Evolutionary conservation across 73 alveolate species (phyloP), one percentile per base, ranked within the genome.

Genomic region (Paraurostyla sp.): DNA sequence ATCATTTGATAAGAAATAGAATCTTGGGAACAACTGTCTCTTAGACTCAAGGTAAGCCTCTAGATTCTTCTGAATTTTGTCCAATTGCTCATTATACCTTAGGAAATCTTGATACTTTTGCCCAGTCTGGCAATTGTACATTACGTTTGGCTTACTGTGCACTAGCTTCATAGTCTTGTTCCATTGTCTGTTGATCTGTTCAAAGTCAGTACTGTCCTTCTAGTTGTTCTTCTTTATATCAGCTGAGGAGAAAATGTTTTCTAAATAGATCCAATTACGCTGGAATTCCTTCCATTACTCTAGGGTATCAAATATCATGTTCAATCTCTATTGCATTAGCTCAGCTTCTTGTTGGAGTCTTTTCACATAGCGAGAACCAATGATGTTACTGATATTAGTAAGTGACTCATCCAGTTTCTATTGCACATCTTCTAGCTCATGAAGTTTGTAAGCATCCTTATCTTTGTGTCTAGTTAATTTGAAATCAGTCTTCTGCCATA

Each of bases 251-350:
- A 96, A 95, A 71, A 97, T 96, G 85, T 83, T 90, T 87, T 97
- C 99, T 51, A 98, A 92, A 94, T 99, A 99, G 83, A 98, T 96
- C 99, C 99, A 99, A 76, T 98, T 98, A 85, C 98, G 90, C 90
- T 99, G 97, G 42, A 97, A 99, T 73, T 95, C 94, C 83, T 98
- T 94, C 99, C 99, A 98, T 93, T 97, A 99, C 88, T 99, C 99
- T 27, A 99, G 89, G 73, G 99, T 98, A 65, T 96, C 98, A 49
- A 94, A 73, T 30, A 95, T 88, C 63, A 92, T 58, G 49, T 94
- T 91, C 78, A 98, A 93, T 46, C 89, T 85, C 56, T 94, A 88
- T 80, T 97, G 96, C 97, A 95, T 91, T 59, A 92, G 94, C 91
- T 97, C 99, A 7, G 97, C 99, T 83, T 94, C 95, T 57, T 90